Evolutionary conservation across 2,329 filamentous ascomycete species (phyloP).

Genomic region (Calonectria pseudoturangicola): DNA sequence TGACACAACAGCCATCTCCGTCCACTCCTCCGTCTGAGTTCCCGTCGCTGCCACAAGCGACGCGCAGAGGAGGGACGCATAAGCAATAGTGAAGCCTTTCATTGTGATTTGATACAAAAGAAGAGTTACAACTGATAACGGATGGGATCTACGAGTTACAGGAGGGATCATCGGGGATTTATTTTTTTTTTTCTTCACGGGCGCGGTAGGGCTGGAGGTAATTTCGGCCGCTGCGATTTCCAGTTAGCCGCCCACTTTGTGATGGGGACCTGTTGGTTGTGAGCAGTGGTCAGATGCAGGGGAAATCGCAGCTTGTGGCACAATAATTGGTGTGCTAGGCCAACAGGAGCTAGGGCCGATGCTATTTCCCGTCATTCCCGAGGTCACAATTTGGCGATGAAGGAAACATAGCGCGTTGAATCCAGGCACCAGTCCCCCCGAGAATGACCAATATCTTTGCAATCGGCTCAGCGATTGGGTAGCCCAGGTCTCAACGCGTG

Average conservation of each 20-base stretch:
- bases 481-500: too few species aligned
- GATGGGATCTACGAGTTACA: background rate
- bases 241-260: background rate
- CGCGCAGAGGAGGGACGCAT: slow-evolving; percentile 8
- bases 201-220: background rate
- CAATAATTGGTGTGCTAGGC: background rate
- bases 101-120: background rate
- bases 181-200: background rate
- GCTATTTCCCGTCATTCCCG: background rate
- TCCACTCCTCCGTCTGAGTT: too few species aligned
- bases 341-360: background rate
- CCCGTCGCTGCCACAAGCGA: background rate
- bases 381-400: background rate
- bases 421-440: background rate
- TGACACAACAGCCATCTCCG: background rate
- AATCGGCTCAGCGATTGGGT: too few species aligned
- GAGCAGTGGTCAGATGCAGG: background rate
- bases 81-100: background rate
- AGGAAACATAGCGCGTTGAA: background rate
- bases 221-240: slow-evolving; percentile 11
- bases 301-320: slow-evolving; percentile 2
- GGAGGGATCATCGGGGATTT: background rate
- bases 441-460: too few species aligned
- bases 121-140: background rate
- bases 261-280: background rate